These are phyloP conservation scores for Smittium mucronatum DNA, from an alignment of 371 early-diverging fungal species.

Conservation along the genomic window DNA sequence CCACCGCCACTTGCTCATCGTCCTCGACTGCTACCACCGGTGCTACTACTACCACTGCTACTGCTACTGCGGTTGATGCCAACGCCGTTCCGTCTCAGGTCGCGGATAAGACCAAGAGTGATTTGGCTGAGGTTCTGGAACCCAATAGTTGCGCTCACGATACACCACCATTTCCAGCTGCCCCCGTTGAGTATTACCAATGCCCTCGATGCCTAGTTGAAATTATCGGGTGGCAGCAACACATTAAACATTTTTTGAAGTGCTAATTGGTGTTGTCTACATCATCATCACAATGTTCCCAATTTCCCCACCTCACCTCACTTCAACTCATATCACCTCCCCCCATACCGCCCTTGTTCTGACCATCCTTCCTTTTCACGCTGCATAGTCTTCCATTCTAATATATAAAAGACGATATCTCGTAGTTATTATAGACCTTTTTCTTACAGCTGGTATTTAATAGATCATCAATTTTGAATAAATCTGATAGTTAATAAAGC, in stretches of 20 bases:
- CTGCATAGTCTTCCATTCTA: background rate
- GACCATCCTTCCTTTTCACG: background rate
- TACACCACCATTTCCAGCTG: background rate
- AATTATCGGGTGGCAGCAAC: conserved; percentile 2
- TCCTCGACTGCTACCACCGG: too few relatives aligned
- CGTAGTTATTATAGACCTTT: too few relatives aligned
- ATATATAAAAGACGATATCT: too few relatives aligned
- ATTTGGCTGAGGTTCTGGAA: background rate
- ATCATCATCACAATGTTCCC: too few relatives aligned
- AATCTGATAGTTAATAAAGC: too few relatives aligned
- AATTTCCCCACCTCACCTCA: too few relatives aligned
- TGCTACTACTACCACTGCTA: background rate
- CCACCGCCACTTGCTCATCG: too few relatives aligned
- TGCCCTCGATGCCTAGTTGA: conserved; percentile 6
- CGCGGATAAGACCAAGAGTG: background rate
- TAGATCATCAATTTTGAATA: too few relatives aligned
- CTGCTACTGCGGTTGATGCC: background rate
- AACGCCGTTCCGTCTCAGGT: background rate
- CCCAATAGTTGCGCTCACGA: background rate
- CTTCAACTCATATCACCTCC: too few relatives aligned
- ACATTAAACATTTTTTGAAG: conserved; percentile 7
- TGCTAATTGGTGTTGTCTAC: too few relatives aligned
- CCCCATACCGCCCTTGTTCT: too few relatives aligned
- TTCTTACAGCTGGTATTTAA: too few relatives aligned
- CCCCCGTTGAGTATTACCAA: conserved; percentile 1